Percentiles rank a stretch among this genome's conserved stretches.
phyloP scores from a whole-genome alignment of 768 basidiomycete species.

The Lentinus brumalis region DNA sequence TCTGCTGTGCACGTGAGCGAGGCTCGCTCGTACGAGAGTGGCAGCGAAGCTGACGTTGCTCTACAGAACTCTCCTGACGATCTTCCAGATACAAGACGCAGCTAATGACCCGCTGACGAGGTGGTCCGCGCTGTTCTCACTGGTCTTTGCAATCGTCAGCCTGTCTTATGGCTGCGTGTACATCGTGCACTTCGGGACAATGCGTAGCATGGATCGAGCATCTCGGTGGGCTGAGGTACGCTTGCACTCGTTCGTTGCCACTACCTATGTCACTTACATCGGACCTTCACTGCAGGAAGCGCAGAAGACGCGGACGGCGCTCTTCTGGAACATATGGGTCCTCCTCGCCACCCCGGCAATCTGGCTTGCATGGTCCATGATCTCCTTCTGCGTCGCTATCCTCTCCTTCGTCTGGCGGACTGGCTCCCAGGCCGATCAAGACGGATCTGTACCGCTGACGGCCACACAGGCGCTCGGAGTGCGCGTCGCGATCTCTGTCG shows the following conservation, averaged over 20 bases:
- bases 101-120: conserved; percentile 62
- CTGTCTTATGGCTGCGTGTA: conserved; percentile 74
- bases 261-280: neutral
- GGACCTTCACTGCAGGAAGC: conserved; percentile 50
- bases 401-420: conserved; percentile 69
- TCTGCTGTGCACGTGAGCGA: conserved; percentile 50
- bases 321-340: conserved; percentile 71
- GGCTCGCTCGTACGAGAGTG: neutral
- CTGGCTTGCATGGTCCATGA: conserved; percentile 78
- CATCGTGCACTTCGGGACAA: conserved; percentile 69
- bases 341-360: conserved; percentile 66
- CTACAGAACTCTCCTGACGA: conserved; percentile 60
- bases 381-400: conserved; percentile 63
- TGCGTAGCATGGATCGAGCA: conserved; percentile 73
- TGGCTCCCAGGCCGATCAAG: conserved; percentile 47
- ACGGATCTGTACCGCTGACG: conserved; percentile 38
- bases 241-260: neutral
- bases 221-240: conserved; percentile 71
- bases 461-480: conserved; percentile 46
- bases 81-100: conserved; percentile 59
- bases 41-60: neutral
- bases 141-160: conserved; percentile 70
- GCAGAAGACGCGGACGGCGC: conserved; percentile 46
- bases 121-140: conserved; percentile 61
- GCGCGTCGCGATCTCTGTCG: conserved; percentile 54